Evolutionary conservation across 2,329 filamentous ascomycete genomes (phyloP).

Genomic region (Alternaria longipes): DNA sequence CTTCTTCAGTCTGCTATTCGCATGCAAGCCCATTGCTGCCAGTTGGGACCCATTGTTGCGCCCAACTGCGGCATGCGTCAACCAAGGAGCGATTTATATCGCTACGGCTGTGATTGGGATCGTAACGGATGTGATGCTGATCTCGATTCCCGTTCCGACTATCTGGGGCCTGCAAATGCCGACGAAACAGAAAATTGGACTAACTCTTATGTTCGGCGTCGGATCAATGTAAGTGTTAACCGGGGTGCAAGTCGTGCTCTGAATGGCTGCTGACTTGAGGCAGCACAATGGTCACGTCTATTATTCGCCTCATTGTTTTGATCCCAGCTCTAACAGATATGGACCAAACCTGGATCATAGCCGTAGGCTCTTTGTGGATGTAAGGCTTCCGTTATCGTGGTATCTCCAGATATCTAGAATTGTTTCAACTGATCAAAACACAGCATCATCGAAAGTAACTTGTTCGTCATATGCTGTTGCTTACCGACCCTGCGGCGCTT

Average conservation of each 20-base stretch:
- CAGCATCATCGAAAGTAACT: conserved; percentile 53
- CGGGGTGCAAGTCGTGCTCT: not conserved
- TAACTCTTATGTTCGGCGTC: conserved; percentile 29
- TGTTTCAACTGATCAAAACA: not conserved
- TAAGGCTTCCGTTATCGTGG: conserved; percentile 6
- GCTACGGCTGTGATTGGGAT: conserved; percentile 30
- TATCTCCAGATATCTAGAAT: not conserved
- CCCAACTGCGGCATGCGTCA: conserved; percentile 23
- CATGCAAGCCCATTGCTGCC: conserved; percentile 32
- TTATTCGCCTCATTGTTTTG: conserved; percentile 23
- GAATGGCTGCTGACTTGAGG: conserved; percentile 2
- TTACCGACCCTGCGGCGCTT: conserved; percentile 55
- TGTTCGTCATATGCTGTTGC: conserved; percentile 55
- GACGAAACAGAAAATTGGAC: conserved; percentile 27
- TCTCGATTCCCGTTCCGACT: conserved; percentile 29
- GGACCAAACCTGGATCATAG: conserved; percentile 28
- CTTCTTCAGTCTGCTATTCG: conserved; percentile 35
- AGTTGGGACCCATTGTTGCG: conserved; percentile 30
- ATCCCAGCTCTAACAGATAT: conserved; percentile 23
- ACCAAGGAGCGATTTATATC: conserved; percentile 34
- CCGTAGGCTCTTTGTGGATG: conserved; percentile 23
- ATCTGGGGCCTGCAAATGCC: conserved; percentile 32
- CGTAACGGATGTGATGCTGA: conserved; percentile 30
- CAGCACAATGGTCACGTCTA: conserved; percentile 27
- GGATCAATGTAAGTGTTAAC: conserved; percentile 29